These are phyloP conservation scores for Neurospora sp. DNA, from an alignment of 495 filamentous ascomycete genomes.

Conservation along the genomic window DNA sequence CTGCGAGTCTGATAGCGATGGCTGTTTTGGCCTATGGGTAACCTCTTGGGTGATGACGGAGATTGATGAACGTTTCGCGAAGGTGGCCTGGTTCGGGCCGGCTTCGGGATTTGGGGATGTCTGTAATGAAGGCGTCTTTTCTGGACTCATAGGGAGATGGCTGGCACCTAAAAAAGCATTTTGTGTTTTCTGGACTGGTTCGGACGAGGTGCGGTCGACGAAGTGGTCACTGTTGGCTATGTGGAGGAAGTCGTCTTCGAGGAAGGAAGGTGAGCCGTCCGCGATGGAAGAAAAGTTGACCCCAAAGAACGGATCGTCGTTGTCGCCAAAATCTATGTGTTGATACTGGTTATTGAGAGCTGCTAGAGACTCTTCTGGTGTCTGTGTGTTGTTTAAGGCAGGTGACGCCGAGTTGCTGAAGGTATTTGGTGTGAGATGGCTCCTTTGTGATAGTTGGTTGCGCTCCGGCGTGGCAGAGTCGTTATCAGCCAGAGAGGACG, in stretches of 20 bases:
- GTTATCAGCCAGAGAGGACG: constrained; percentile 16
- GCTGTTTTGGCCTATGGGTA: constrained; percentile 13
- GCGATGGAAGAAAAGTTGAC: constrained; percentile 26
- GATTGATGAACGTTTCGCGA: constrained; percentile 5
- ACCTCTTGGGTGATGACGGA: constrained; percentile 13
- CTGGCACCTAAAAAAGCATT: constrained; percentile 6
- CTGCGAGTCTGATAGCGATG: constrained; percentile 19
- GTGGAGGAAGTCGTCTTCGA: constrained; percentile 16
- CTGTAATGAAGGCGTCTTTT: constrained; percentile 24
- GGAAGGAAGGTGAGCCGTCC: constrained; percentile 24
- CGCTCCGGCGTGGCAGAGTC: constrained; percentile 13
- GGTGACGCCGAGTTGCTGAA: constrained; percentile 32
- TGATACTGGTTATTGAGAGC: constrained; percentile 27
- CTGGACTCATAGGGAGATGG: constrained; percentile 23
- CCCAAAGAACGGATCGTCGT: constrained; percentile 33
- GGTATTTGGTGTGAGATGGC: constrained; percentile 29
- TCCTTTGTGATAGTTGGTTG: constrained; percentile 23
- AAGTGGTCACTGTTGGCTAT: constrained; percentile 3
- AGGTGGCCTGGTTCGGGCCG: constrained; percentile 6
- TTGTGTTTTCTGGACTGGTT: constrained; percentile 3
- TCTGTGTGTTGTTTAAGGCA: constrained; percentile 23
- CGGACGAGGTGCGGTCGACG: constrained; percentile 1
- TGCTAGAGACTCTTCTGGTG: constrained; percentile 32
- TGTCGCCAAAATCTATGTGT: constrained; percentile 28
- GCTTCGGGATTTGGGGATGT: constrained; percentile 17